Conservation (phyloP, 345 rosid genomes). For the Stellera chamaejasme region DNA sequence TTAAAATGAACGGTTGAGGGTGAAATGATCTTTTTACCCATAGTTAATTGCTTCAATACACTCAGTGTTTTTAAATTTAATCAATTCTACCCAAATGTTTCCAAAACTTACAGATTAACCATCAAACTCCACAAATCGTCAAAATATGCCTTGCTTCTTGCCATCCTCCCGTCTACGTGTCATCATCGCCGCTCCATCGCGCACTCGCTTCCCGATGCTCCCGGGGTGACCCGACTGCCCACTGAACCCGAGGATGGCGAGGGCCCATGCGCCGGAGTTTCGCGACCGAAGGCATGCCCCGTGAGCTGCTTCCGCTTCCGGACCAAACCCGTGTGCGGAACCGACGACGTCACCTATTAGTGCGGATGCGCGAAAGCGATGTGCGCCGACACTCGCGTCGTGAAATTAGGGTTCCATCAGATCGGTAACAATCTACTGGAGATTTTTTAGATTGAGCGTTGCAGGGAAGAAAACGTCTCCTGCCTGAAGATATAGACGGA, state of each 20-base stretch:
- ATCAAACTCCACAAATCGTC: too few relatives aligned
- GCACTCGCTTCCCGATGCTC: conserved; percentile 18
- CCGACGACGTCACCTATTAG: conserved; percentile 86
- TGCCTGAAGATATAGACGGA: too few relatives aligned
- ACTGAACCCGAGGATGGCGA: conserved; percentile 20
- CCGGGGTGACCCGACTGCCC: conserved; percentile 22
- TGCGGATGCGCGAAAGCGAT: conserved; percentile 85
- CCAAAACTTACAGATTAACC: too few relatives aligned
- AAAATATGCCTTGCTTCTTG: conserved; percentile 12
- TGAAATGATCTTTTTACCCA: too few relatives aligned
- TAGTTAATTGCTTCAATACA: too few relatives aligned
- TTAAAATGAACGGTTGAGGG: too few relatives aligned
- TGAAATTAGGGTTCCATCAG: conserved; percentile 67
- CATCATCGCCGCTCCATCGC: conserved; percentile 13
- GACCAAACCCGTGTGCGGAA: conserved; percentile 85
- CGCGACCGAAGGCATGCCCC: conserved; percentile 52
- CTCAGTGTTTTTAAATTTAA: too few relatives aligned
- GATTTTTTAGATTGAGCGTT: too few relatives aligned
- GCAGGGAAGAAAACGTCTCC: too few relatives aligned
- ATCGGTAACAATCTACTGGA: conserved; percentile 26
- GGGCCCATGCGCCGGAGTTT: conserved; percentile 33
- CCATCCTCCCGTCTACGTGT: conserved; percentile 11
- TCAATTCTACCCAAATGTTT: too few relatives aligned
- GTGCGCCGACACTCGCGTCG: conserved; percentile 57
- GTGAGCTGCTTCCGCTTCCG: conserved; percentile 78